These are phyloP conservation scores for Exophiala aquamarina DNA, from an alignment of 2,329 filamentous ascomycete genomes.

Conservation along the genomic window DNA sequence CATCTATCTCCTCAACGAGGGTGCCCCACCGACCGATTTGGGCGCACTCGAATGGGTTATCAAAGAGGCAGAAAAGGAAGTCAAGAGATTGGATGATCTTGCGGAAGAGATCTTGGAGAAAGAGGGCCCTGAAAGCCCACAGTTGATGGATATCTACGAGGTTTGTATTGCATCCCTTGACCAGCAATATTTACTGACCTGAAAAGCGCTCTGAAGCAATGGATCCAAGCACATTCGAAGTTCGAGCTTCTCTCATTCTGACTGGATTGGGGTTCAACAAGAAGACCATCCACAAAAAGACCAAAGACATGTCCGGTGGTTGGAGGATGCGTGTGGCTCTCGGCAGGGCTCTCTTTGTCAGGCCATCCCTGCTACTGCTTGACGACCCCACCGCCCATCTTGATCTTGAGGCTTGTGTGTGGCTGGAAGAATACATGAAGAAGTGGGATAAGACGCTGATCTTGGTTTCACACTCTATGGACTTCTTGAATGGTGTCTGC, in stretches of 20 bases:
- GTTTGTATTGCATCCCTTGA: slow-evolving; percentile 53
- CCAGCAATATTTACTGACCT: slow-evolving; percentile 27
- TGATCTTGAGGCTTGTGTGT: slow-evolving; percentile 98
- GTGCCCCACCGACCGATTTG: slow-evolving; percentile 81
- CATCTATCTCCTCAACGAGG: slow-evolving; percentile 97
- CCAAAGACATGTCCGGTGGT: slow-evolving; percentile 99
- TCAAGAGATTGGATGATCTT: slow-evolving; percentile 82
- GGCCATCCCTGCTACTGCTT: slow-evolving; percentile 90
- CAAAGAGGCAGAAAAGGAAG: slow-evolving; percentile 86
- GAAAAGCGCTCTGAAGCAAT: slow-evolving; percentile 91
- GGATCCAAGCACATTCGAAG: slow-evolving; percentile 96
- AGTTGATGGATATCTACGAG: slow-evolving; percentile 93
- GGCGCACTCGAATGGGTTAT: slow-evolving; percentile 98
- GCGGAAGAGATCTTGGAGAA: slow-evolving; percentile 90
- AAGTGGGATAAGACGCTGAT: slow-evolving; percentile 98
- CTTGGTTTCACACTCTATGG: slow-evolving; percentile 95
- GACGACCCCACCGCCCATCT: slow-evolving; percentile 99
- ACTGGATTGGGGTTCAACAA: slow-evolving; percentile 99
- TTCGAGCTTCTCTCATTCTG: slow-evolving; percentile 91
- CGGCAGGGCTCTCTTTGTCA: slow-evolving; percentile 96
- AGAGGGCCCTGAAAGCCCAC: slow-evolving; percentile 84
- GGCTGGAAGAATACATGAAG: slow-evolving; percentile 99
- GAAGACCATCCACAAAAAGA: slow-evolving; percentile 96
- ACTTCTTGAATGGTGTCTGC: slow-evolving; percentile 99
- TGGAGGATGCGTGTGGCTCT: slow-evolving; percentile 99